phyloP scores from a whole-genome alignment of 2,329 filamentous ascomycete species.

The Microdochium trichocladiopsis region DNA sequence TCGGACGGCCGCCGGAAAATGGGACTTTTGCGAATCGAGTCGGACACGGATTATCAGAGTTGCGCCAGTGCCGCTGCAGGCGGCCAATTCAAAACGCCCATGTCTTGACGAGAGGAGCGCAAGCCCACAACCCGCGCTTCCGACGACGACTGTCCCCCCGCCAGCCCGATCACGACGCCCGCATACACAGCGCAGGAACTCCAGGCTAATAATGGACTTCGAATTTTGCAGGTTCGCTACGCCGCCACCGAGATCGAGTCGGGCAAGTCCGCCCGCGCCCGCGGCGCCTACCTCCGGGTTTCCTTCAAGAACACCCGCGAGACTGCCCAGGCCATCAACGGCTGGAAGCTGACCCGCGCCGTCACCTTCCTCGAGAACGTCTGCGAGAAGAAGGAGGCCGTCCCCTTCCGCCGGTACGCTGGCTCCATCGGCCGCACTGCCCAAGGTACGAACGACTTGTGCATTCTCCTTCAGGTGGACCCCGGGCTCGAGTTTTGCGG shows the following conservation, averaged over 20 bases:
- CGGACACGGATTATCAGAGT: background rate
- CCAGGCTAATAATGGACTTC: slow-evolving; percentile 9
- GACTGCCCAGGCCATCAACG: slow-evolving; percentile 98
- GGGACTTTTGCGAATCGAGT: background rate
- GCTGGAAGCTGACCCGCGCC: slow-evolving; percentile 95
- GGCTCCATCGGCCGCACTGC: slow-evolving; percentile 92
- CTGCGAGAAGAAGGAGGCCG: slow-evolving; percentile 91
- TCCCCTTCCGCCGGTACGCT: slow-evolving; percentile 96
- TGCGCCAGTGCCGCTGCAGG: background rate
- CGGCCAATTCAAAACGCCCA: slow-evolving; percentile 1
- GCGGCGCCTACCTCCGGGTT: slow-evolving; percentile 97
- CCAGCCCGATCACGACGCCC: background rate
- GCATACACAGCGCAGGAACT: background rate
- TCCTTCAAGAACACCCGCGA: slow-evolving; percentile 99
- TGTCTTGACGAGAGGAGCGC: slow-evolving; percentile 4
- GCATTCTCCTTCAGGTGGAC: background rate
- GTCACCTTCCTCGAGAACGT: slow-evolving; percentile 98
- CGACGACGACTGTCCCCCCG: slow-evolving; percentile 1
- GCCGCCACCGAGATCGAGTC: slow-evolving; percentile 80
- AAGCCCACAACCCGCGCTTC: background rate
- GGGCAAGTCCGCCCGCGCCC: slow-evolving; percentile 93
- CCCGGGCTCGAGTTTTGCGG: background rate
- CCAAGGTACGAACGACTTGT: slow-evolving; percentile 72
- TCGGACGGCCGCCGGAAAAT: background rate
- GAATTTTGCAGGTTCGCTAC: slow-evolving; percentile 74